These are phyloP conservation scores for Fusarium poae DNA, from an alignment of 2,329 filamentous ascomycete genomes.

Conservation along the genomic window DNA sequence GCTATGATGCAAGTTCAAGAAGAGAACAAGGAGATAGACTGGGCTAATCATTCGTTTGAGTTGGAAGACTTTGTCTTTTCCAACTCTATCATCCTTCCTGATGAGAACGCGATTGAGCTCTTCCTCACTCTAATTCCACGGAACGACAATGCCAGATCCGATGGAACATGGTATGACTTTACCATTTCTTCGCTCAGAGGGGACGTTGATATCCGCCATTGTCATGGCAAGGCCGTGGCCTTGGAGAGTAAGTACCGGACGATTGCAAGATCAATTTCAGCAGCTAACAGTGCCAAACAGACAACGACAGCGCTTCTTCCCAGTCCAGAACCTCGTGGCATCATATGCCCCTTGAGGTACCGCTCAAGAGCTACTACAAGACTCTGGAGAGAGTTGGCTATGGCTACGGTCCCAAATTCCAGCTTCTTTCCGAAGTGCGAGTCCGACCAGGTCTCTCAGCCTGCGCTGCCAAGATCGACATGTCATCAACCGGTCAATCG, in stretches of 20 bases:
- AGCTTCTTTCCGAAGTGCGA: conserved; percentile 42
- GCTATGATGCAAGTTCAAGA: conserved; percentile 45
- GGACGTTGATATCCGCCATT: conserved; percentile 45
- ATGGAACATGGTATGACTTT: conserved; percentile 43
- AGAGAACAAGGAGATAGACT: conserved; percentile 40
- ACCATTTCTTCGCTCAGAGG: conserved; percentile 45
- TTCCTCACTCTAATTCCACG: conserved; percentile 42
- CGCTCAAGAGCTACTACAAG: conserved; percentile 45
- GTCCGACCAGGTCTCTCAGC: conserved; percentile 41
- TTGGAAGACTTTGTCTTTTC: conserved; percentile 45
- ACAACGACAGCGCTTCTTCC: neutral
- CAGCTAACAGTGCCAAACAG: conserved; percentile 19
- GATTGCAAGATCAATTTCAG: neutral
- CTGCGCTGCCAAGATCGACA: conserved; percentile 42
- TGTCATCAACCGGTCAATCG: conserved; percentile 33
- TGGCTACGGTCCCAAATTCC: conserved; percentile 45
- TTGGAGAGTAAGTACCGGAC: conserved; percentile 28
- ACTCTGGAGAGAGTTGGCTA: conserved; percentile 43
- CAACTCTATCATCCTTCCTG: conserved; percentile 46
- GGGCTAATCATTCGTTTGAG: conserved; percentile 38
- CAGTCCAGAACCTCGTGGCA: conserved; percentile 39
- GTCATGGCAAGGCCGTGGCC: conserved; percentile 36
- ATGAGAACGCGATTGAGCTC: conserved; percentile 38
- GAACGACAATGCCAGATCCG: conserved; percentile 34
- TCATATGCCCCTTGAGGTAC: conserved; percentile 42